phyloP scores from a whole-genome alignment of 2,329 filamentous ascomycete genomes.

The Curvularia lunata region DNA sequence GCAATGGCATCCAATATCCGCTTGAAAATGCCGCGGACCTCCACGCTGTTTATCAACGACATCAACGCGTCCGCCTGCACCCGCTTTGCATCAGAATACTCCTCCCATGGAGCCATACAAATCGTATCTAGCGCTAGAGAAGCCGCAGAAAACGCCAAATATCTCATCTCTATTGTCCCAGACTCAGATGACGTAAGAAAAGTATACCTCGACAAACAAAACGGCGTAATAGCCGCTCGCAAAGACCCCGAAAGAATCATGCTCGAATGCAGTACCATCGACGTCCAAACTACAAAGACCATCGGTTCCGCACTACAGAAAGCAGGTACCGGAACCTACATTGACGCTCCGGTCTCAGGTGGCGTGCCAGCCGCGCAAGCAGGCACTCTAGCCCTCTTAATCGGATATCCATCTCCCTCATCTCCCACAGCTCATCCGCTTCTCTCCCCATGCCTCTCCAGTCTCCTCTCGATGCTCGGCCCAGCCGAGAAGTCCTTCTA shows the following conservation, averaged over 20 bases:
- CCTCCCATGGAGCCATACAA: conserved; percentile 29
- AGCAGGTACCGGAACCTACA: conserved; percentile 28
- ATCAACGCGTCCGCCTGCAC: conserved; percentile 33
- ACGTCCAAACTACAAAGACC: conserved; percentile 35
- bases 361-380: conserved; percentile 41
- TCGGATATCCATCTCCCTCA: conserved; percentile 29
- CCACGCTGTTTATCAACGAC: conserved; percentile 40
- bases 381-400: conserved; percentile 36
- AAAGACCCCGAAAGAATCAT: conserved; percentile 29
- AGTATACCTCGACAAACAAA: conserved; percentile 36
- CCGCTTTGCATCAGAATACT: conserved; percentile 32
- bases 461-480: conserved; percentile 31
- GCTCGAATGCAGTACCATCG: conserved; percentile 45
- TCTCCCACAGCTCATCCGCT: background rate
- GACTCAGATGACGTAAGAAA: conserved; percentile 35
- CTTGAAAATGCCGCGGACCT: conserved; percentile 27
- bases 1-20: conserved; percentile 43
- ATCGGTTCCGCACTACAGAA: conserved; percentile 28
- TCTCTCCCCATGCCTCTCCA: conserved; percentile 20
- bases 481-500: conserved; percentile 40
- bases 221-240: conserved; percentile 34
- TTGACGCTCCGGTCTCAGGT: conserved; percentile 44
- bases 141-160: conserved; percentile 37
- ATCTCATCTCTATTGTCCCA: conserved; percentile 41
- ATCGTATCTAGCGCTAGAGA: conserved; percentile 36